Percentiles rank a stretch among this genome's conserved stretches.
These are phyloP conservation scores for Phytopythium vexans DNA, from an alignment of 352 stramenopile species.

Conservation along the genomic window DNA sequence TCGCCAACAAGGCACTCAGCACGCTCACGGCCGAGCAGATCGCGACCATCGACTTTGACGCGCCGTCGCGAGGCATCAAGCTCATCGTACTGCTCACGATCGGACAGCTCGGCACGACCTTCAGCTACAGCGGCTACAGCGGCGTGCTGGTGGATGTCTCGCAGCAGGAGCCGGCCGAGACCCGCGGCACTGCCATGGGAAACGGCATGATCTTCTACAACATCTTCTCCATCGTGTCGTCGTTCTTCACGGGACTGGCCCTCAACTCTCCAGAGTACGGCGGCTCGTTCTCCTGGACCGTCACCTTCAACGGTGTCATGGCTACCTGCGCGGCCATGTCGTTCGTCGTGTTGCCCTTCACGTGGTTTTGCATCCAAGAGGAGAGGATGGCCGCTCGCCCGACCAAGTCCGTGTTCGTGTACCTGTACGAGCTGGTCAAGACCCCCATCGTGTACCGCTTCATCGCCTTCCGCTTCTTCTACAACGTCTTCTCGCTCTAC, in stretches of 20 bases:
- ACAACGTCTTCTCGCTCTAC: slow-evolving; percentile 44
- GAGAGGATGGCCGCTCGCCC: slow-evolving; percentile 17
- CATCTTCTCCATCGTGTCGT: slow-evolving; percentile 30
- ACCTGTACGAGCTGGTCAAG: slow-evolving; percentile 43
- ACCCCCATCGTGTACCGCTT: slow-evolving; percentile 43
- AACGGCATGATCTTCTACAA: slow-evolving; percentile 34
- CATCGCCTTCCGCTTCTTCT: slow-evolving; percentile 55
- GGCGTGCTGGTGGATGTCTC: slow-evolving; percentile 59
- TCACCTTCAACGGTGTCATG: slow-evolving; percentile 65
- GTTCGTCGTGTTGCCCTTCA: slow-evolving; percentile 33
- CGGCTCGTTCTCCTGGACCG: slow-evolving; percentile 45
- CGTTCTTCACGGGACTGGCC: slow-evolving; percentile 43
- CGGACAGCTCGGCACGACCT: slow-evolving; percentile 72
- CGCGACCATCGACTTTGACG: slow-evolving; percentile 37
- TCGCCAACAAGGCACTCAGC: slow-evolving; percentile 20
- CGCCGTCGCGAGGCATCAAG: slow-evolving; percentile 40
- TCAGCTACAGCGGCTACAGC: slow-evolving; percentile 69
- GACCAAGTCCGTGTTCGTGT: slow-evolving; percentile 31
- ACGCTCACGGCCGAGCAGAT: slow-evolving; percentile 30
- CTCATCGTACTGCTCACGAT: slow-evolving; percentile 69
- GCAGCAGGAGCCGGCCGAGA: slow-evolving; percentile 39
- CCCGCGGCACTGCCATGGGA: slow-evolving; percentile 35
- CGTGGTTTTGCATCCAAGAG: slow-evolving; percentile 50
- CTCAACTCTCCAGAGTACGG: slow-evolving; percentile 54
- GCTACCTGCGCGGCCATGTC: slow-evolving; percentile 28